These are phyloP conservation scores for Syzygium grande DNA, from an alignment of 345 rosid species.

Conservation along the genomic window DNA sequence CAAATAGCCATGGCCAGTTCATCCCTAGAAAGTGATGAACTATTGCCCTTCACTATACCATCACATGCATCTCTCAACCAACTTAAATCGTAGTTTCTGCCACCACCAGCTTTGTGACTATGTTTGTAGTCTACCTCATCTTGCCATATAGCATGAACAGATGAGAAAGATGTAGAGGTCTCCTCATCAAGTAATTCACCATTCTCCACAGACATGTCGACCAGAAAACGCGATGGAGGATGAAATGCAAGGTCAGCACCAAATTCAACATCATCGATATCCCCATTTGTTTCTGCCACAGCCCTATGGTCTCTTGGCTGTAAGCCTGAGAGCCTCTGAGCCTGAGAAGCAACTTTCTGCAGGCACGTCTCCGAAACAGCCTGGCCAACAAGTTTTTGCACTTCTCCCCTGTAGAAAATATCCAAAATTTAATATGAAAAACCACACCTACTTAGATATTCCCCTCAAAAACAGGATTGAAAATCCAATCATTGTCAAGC, in stretches of 20 bases:
- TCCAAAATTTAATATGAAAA: not conserved
- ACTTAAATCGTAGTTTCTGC: slow-evolving; percentile 48
- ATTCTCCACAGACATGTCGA: slow-evolving; percentile 50
- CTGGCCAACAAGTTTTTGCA: slow-evolving; percentile 72
- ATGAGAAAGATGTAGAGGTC: slow-evolving; percentile 20
- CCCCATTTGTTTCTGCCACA: slow-evolving; percentile 21
- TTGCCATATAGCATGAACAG: slow-evolving; percentile 40
- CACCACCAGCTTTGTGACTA: slow-evolving; percentile 19
- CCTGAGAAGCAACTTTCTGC: slow-evolving; percentile 48
- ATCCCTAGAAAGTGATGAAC: slow-evolving; percentile 77
- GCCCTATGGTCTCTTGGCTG: slow-evolving; percentile 38
- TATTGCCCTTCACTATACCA: slow-evolving; percentile 48
- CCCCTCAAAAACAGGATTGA: not conserved
- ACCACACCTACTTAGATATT: not conserved
- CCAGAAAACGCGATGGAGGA: slow-evolving; percentile 73
- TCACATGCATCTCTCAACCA: slow-evolving; percentile 89
- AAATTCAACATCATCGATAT: slow-evolving; percentile 45
- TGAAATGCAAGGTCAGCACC: slow-evolving; percentile 72
- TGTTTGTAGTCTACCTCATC: slow-evolving; percentile 19
- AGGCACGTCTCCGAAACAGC: slow-evolving; percentile 36
- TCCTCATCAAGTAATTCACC: slow-evolving; percentile 35
- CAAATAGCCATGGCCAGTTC: slow-evolving; percentile 94
- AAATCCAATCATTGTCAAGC: not conserved
- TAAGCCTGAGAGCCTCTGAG: slow-evolving; percentile 40
- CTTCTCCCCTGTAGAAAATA: slow-evolving; percentile 43